Conservation (phyloP, 805 yeast genomes). For the Cyberlindnera xishuangbannaensis region DNA sequence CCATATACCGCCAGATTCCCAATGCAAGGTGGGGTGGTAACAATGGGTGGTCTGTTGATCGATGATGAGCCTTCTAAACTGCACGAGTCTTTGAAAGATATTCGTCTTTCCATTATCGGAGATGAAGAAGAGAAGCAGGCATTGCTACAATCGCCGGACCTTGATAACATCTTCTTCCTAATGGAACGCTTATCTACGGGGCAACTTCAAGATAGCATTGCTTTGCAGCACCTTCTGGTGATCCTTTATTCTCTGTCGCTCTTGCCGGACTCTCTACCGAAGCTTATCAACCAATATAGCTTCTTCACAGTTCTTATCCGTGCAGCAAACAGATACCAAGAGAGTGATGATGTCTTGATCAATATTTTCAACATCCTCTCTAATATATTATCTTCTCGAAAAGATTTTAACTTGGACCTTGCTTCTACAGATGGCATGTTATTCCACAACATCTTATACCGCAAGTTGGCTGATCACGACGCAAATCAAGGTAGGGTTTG, state of each 20-base stretch:
- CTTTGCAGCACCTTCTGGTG: conserved; percentile 16
- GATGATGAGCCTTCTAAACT: too few species aligned
- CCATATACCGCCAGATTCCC: too few species aligned
- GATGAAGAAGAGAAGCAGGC: conserved; percentile 20
- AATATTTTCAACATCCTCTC: conserved; percentile 8
- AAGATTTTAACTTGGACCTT: conserved; percentile 8
- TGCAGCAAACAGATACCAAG: conserved; percentile 7
- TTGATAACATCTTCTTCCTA: conserved; percentile 6
- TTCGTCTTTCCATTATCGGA: conserved; percentile 19
- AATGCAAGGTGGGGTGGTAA: too few species aligned
- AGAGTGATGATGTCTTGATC: conserved; percentile 7
- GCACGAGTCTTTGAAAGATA: conserved; percentile 8
- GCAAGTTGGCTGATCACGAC: background rate
- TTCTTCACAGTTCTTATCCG: conserved; percentile 10
- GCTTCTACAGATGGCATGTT: conserved; percentile 4
- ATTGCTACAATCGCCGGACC: conserved; percentile 7
- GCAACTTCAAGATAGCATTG: background rate
- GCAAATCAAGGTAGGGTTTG: background rate
- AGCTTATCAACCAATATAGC: conserved; percentile 8
- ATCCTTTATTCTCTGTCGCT: conserved; percentile 21
- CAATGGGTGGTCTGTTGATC: too few species aligned
- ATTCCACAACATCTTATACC: conserved; percentile 4
- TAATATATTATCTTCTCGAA: conserved; percentile 5
- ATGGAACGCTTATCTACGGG: conserved; percentile 4
- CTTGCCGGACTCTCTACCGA: conserved; percentile 8